Evolutionary conservation across 306 rosid species (phyloP).

Genomic region (Mimosa bimucronata): DNA sequence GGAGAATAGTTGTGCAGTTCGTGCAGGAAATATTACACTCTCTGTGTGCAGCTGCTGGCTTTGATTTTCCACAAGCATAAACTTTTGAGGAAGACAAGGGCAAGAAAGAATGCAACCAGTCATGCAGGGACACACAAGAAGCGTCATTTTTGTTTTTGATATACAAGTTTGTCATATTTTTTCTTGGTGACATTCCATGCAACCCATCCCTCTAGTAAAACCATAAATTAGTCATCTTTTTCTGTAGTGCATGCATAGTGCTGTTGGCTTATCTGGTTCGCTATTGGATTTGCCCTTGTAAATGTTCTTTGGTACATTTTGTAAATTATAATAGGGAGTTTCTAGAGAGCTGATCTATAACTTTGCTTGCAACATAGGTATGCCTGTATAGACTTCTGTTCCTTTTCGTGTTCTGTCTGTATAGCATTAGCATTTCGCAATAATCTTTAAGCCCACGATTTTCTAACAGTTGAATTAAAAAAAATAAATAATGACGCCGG

Average conservation of each 20-base stretch:
- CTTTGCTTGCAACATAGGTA: conserved; percentile 4
- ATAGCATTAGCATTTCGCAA: background rate
- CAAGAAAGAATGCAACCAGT: conserved; percentile 31
- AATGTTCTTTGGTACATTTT: conserved; percentile 21
- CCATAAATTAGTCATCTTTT: conserved; percentile 27
- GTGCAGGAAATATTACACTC: conserved; percentile 29
- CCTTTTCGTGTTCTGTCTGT: background rate
- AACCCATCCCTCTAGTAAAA: conserved; percentile 28
- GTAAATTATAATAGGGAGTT: conserved; percentile 29
- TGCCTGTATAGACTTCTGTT: conserved; percentile 9
- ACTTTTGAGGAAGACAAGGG: conserved; percentile 13
- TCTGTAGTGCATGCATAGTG: conserved; percentile 21
- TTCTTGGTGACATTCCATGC: conserved; percentile 36
- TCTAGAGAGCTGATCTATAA: conserved; percentile 23
- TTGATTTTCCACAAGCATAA: conserved; percentile 19
- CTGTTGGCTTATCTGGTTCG: background rate
- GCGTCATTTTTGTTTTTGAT: conserved; percentile 29
- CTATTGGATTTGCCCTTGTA: conserved; percentile 28
- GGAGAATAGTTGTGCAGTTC: conserved; percentile 43
- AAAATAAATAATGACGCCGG: background rate
- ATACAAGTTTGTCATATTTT: conserved; percentile 18
- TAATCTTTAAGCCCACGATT: background rate
- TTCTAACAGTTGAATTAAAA: background rate
- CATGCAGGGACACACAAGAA: conserved; percentile 12
- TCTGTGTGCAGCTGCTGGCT: conserved; percentile 30